phyloP scores from a whole-genome alignment of 805 yeast genomes.

The Metschnikowia henanensis region DNA sequence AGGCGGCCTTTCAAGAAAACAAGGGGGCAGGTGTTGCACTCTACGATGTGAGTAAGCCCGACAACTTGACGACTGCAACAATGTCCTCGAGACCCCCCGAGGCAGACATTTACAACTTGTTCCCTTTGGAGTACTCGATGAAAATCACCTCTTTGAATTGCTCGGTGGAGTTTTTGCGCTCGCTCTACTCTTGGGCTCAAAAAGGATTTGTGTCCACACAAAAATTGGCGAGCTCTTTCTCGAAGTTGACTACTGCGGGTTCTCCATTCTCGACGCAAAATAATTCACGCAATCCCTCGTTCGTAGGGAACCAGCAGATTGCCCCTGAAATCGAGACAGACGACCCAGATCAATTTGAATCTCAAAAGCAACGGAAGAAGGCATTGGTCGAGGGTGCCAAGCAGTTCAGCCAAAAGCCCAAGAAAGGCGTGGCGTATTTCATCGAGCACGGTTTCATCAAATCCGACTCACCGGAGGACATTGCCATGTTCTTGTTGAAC shows the following conservation, averaged over 20 bases:
- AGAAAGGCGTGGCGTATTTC: constrained; percentile 69
- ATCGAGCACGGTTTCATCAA: constrained; percentile 62
- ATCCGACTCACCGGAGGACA: constrained; percentile 58
- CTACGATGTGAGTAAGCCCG: constrained; percentile 70
- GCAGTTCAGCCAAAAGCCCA: constrained; percentile 83
- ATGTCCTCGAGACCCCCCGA: constrained; percentile 56
- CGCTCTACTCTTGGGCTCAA: constrained; percentile 86
- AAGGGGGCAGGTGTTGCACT: constrained; percentile 60
- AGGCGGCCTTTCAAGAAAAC: constrained; percentile 44
- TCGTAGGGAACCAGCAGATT: constrained; percentile 20
- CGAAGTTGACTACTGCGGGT: constrained; percentile 13
- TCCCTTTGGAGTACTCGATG: constrained; percentile 81
- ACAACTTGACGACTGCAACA: constrained; percentile 71
- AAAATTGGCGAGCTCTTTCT: neutral
- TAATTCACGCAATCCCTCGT: constrained; percentile 33
- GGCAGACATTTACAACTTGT: constrained; percentile 51
- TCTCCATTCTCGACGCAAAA: constrained; percentile 26
- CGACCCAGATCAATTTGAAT: constrained; percentile 84
- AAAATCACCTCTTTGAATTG: constrained; percentile 80
- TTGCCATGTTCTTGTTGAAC: constrained; percentile 71
- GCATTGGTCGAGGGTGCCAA: constrained; percentile 74
- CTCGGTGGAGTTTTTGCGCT: constrained; percentile 77
- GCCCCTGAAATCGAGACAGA: constrained; percentile 67
- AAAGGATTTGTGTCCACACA: constrained; percentile 39
- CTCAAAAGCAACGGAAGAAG: constrained; percentile 78